Base-by-base conservation (phyloP, 495 filamentous ascomycete genomes). In the Cenococcum geophilum region DNA sequence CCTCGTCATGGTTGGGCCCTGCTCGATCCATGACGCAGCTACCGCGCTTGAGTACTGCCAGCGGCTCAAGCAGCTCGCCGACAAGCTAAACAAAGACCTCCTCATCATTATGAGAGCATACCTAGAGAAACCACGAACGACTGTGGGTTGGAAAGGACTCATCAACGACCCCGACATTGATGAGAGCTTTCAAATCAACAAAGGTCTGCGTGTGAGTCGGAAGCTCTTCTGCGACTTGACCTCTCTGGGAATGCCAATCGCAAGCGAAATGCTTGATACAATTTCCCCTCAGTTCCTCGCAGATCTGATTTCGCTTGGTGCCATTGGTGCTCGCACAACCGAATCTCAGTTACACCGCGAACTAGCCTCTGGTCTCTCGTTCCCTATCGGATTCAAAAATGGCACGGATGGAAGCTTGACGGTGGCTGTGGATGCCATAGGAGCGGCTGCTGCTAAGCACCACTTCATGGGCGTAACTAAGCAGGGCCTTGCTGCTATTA, bases 391-490 rank as follows among this genome's bases (percentile, higher is more conserved):
- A 14, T 98, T 95, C 86, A 98, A 97, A 84, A 98, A 98, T 72
- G 95, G 93, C 50, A 98, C 93, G 34, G 93, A 98, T 70, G 93
- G 93, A n/a, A 89, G 86, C 68, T 76, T 98, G 54, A 83, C 82
- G 22, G 92, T 98, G n/a, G 91, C 92, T 43, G 92, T 98, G 64
- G 93, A 98, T 70, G 93, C 93, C 49, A 95, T 97, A 62, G 92
- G 95, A 58, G 86, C 91, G 8, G 93, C 93, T 1, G 86, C 89
- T 34, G 84, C 91, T 61, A 88, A 88, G 67, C 93, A 98, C 76
- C 91, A 95, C 75, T 98, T 98, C 81, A 90, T 98, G 81, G 92
- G 92, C 74, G 95, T 98, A 45, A 98, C 95, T n/a, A 98, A 97
- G 80, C 91, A 96, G 74, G 93, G 93, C 35, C 79, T 97, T 59